Evolutionary conservation across 129 eudicot genomes (phyloP).

Genomic region (Pseudognaphalium luteoalbum): DNA sequence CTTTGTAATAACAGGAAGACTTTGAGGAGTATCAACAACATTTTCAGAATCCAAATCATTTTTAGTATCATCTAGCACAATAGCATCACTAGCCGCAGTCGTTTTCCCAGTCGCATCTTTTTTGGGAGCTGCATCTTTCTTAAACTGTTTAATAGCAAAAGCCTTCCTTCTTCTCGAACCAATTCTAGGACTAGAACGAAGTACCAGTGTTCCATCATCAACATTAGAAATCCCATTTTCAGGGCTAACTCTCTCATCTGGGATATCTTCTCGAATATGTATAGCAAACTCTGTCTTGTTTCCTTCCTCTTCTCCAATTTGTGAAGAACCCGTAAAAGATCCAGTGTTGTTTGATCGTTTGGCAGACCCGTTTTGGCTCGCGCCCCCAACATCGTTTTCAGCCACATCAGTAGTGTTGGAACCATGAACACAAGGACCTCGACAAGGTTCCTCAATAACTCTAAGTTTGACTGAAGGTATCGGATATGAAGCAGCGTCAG

Average conservation of each 20-base stretch:
- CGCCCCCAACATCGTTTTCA: slow-evolving; percentile 25
- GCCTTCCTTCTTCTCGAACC: slow-evolving; percentile 77
- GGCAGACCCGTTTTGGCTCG: slow-evolving; percentile 14
- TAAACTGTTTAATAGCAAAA: slow-evolving; percentile 76
- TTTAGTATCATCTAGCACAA: slow-evolving; percentile 28
- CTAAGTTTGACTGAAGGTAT: slow-evolving; percentile 40
- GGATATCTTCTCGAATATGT: slow-evolving; percentile 36
- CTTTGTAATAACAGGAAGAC: slow-evolving; percentile 41
- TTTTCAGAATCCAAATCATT: slow-evolving; percentile 23
- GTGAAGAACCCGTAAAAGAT: slow-evolving; percentile 26
- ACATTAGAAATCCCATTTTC: slow-evolving; percentile 36
- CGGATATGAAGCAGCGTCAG: slow-evolving; percentile 39
- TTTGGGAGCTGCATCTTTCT: slow-evolving; percentile 33
- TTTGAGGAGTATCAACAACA: slow-evolving; percentile 23
- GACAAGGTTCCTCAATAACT: slow-evolving; percentile 38
- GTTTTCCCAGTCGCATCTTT: slow-evolving; percentile 23
- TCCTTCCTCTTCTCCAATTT: slow-evolving; percentile 28
- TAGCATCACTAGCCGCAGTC: slow-evolving; percentile 28
- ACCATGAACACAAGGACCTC: slow-evolving; percentile 23
- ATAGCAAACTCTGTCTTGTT: slow-evolving; percentile 29
- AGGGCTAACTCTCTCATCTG: slow-evolving; percentile 29
- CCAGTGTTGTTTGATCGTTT: slow-evolving; percentile 35
- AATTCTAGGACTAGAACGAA: slow-evolving; percentile 44
- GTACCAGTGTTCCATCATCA: slow-evolving; percentile 35
- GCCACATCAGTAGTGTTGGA: slow-evolving; percentile 12